Evolutionary conservation across 345 rosid species (phyloP).

Genomic region (Linum tenue): DNA sequence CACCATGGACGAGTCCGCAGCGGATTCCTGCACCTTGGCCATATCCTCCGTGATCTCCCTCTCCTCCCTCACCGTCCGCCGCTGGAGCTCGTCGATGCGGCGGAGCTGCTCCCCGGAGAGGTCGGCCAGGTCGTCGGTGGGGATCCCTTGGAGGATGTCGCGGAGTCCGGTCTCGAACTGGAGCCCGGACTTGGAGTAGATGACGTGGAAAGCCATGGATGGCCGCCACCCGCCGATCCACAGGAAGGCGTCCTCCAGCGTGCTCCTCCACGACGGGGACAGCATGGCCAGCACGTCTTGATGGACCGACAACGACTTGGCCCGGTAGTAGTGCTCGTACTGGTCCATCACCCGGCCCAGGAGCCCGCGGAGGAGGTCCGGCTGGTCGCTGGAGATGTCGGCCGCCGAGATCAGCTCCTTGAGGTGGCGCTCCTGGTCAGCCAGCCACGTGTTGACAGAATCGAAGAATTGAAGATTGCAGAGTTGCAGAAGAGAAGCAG

Average conservation of each 20-base stretch:
- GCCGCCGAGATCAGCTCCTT: constrained; percentile 26
- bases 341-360: constrained; percentile 25
- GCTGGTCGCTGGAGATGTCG: neutral
- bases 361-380: constrained; percentile 12
- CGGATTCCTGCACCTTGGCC: constrained; percentile 35
- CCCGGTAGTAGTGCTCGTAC: constrained; percentile 34
- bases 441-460: constrained; percentile 22
- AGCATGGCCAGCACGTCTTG: constrained; percentile 24
- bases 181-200: constrained; percentile 37
- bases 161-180: constrained; percentile 29
- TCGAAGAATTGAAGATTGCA: too few species aligned
- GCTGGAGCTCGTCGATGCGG: constrained; percentile 27
- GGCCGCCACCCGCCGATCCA: constrained; percentile 59
- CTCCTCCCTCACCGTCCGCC: constrained; percentile 25
- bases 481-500: too few species aligned
- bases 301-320: constrained; percentile 28
- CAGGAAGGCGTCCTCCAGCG: constrained; percentile 34
- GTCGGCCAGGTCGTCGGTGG: constrained; percentile 29
- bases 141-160: constrained; percentile 26
- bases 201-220: constrained; percentile 38
- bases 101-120: constrained; percentile 28
- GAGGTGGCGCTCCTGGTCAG: constrained; percentile 30
- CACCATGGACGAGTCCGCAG: constrained; percentile 39
- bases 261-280: constrained; percentile 39
- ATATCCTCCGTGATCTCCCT: constrained; percentile 26